phyloP scores from a whole-genome alignment of 495 filamentous ascomycete species.

The Haplographium delicatum region DNA sequence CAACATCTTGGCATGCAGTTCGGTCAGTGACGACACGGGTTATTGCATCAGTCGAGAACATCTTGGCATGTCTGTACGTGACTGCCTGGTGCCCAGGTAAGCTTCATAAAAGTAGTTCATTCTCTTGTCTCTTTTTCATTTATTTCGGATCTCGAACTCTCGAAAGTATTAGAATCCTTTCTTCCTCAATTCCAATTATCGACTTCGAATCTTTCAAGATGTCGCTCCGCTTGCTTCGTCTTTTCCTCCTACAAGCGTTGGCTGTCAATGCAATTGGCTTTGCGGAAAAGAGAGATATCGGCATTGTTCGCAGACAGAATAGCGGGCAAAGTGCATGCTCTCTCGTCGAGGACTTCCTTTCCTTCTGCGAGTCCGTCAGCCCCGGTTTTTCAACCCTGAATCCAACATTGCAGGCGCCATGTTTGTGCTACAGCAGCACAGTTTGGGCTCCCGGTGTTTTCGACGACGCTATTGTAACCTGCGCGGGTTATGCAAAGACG shows the following conservation, averaged over 20 bases:
- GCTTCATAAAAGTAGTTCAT: not conserved
- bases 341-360: not conserved
- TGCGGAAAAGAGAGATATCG: no score
- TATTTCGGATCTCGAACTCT: not conserved
- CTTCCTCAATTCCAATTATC: not conserved
- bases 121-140: not conserved
- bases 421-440: constrained; percentile 16
- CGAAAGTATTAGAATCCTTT: not conserved
- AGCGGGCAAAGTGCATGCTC: not conserved
- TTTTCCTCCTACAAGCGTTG: not conserved
- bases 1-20: no score
- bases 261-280: not conserved
- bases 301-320: not conserved
- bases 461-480: constrained; percentile 5
- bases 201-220: no score
- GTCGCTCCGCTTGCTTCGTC: not conserved
- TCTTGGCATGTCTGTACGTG: no score
- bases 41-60: no score
- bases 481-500: constrained; percentile 10
- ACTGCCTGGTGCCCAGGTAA: no score
- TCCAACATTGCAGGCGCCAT: constrained; percentile 3
- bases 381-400: not conserved
- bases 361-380: not conserved
- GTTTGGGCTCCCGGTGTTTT: constrained; percentile 8
- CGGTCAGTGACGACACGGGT: no score